Conservation (phyloP, 2,329 filamentous ascomycete genomes). For the Aspergillus tubingensis region DNA sequence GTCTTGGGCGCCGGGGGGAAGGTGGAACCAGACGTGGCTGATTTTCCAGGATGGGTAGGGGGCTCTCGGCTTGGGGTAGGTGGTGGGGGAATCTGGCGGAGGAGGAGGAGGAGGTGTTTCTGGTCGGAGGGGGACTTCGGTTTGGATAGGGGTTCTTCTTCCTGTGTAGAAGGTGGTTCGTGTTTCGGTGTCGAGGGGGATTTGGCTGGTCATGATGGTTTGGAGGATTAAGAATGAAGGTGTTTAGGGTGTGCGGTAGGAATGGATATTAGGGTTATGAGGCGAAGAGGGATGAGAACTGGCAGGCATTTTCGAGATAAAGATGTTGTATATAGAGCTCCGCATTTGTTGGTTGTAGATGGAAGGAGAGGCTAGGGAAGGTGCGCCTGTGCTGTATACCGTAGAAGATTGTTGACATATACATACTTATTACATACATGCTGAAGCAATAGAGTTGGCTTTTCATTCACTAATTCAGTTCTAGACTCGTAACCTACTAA, state of each 20-base stretch:
- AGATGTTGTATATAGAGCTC: background rate
- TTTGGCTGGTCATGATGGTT: background rate
- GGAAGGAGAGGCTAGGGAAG: background rate
- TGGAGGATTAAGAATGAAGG: background rate
- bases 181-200: background rate
- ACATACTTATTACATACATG: no score
- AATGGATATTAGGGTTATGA: background rate
- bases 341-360: background rate
- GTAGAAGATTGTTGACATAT: background rate
- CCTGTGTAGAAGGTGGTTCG: no score
- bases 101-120: no score
- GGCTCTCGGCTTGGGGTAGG: background rate
- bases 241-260: background rate
- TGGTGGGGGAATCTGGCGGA: no score
- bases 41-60: background rate
- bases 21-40: background rate
- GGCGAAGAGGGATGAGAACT: background rate
- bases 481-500: slow-evolving; percentile 10
- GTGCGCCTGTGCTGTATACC: background rate
- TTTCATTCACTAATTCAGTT: background rate
- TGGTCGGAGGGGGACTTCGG: no score
- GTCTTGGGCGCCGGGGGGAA: background rate
- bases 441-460: background rate
- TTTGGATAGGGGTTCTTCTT: no score
- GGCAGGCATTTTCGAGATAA: no score